These are phyloP conservation scores for Paramyrothecium roridum DNA, from an alignment of 2,329 filamentous ascomycete genomes.

Conservation along the genomic window DNA sequence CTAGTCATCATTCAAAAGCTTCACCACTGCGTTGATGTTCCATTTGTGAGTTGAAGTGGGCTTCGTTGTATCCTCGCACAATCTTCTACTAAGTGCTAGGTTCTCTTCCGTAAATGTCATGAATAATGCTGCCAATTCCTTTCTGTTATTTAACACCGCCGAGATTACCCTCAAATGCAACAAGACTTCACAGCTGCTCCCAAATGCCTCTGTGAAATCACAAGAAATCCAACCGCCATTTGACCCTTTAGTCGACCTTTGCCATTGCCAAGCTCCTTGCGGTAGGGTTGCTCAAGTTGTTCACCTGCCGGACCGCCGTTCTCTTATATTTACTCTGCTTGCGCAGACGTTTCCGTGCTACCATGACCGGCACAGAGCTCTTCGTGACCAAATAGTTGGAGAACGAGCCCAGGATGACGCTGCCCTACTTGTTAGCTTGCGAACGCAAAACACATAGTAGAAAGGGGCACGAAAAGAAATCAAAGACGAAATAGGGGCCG, in stretches of 20 bases:
- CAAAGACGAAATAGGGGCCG: too few relatives aligned
- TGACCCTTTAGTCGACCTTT: constrained; percentile 62
- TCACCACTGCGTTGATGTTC: too few relatives aligned
- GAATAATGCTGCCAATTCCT: neutral
- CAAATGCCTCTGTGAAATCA: neutral
- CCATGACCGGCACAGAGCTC: constrained; percentile 96
- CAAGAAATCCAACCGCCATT: neutral
- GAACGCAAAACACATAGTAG: neutral
- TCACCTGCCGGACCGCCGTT: constrained; percentile 66
- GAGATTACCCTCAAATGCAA: too few relatives aligned
- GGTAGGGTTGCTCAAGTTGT: constrained; percentile 72
- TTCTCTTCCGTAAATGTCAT: neutral
- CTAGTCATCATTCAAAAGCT: too few relatives aligned
- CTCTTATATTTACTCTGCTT: constrained; percentile 83
- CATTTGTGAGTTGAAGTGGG: too few relatives aligned
- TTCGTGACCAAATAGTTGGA: constrained; percentile 97
- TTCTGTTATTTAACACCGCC: too few relatives aligned
- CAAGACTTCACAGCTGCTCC: neutral
- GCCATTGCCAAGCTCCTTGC: constrained; percentile 66
- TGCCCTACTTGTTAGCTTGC: constrained; percentile 36
- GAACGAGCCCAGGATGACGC: constrained; percentile 92
- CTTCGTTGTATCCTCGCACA: too few relatives aligned
- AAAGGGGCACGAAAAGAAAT: too few relatives aligned
- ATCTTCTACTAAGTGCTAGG: too few relatives aligned
- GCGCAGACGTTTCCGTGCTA: constrained; percentile 82